Evolutionary conservation across 805 yeast species (phyloP).

Genomic region (Yarrowia sp.): DNA sequence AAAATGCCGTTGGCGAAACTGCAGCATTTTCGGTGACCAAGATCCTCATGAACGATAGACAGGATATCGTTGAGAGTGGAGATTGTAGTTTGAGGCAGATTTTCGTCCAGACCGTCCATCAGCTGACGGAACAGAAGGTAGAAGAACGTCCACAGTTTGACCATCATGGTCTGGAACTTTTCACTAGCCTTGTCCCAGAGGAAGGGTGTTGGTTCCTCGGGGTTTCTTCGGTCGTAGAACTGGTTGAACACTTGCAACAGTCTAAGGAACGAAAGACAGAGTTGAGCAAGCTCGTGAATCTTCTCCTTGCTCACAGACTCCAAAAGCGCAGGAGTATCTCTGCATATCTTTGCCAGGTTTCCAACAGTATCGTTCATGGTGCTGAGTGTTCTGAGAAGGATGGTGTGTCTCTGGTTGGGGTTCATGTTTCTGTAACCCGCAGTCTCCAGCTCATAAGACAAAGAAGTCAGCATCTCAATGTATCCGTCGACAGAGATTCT

Average conservation of each 20-base stretch:
- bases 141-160: conserved; percentile 50
- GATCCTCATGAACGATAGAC: conserved; percentile 69
- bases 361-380: conserved; percentile 54
- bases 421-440: conserved; percentile 45
- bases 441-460: conserved; percentile 53
- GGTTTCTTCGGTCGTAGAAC: conserved; percentile 46
- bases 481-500: conserved; percentile 59
- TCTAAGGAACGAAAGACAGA: conserved; percentile 47
- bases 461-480: conserved; percentile 54
- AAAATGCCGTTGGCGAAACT: conserved; percentile 67
- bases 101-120: conserved; percentile 43
- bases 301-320: background rate
- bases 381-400: conserved; percentile 59
- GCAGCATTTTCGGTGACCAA: conserved; percentile 76
- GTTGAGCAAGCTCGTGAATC: conserved; percentile 8
- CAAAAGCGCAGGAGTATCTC: conserved; percentile 14
- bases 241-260: conserved; percentile 50
- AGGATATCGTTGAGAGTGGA: conserved; percentile 56
- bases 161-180: conserved; percentile 48
- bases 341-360: conserved; percentile 32
- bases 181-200: conserved; percentile 48
- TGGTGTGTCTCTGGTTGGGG: conserved; percentile 51
- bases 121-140: conserved; percentile 52
- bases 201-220: conserved; percentile 47
- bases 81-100: conserved; percentile 42